Evolutionary conservation across 108 stramenopile species (phyloP).

Genomic region (Fistulifera solaris): DNA sequence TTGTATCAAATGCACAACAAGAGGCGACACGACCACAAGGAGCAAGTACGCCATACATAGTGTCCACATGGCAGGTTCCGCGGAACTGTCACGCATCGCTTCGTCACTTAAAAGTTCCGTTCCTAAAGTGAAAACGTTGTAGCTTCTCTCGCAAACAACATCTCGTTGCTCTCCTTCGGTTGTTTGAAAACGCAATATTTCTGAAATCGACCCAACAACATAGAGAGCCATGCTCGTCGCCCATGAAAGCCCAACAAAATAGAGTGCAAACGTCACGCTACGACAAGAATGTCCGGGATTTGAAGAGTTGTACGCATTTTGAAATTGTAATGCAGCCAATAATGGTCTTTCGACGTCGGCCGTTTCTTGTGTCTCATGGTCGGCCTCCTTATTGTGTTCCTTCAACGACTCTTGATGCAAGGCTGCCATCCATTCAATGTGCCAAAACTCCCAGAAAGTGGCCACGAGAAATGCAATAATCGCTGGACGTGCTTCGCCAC

Average conservation of each 20-base stretch:
- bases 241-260: constrained; percentile 11
- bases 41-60: constrained; percentile 24
- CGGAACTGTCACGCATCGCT: constrained; percentile 20
- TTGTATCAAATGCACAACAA: constrained; percentile 30
- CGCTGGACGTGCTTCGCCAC: constrained; percentile 32
- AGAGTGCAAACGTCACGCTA: too few species aligned
- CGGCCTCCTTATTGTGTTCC: not conserved
- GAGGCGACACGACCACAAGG: constrained; percentile 21
- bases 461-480: constrained; percentile 37
- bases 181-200: constrained; percentile 25
- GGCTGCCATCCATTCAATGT: constrained; percentile 30
- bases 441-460: constrained; percentile 36
- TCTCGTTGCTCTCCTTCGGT: constrained; percentile 10
- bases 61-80: constrained; percentile 26
- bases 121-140: constrained; percentile 31
- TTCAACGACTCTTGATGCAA: constrained; percentile 16
- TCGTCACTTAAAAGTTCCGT: constrained; percentile 24
- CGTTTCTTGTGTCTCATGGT: constrained; percentile 1
- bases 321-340: constrained; percentile 6
- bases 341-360: not conserved
- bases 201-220: constrained; percentile 18
- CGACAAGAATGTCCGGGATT: too few species aligned
- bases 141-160: constrained; percentile 18
- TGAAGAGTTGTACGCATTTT: too few species aligned
- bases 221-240: constrained; percentile 16